Evolutionary conservation across 2,329 filamentous ascomycete species (phyloP).

Genomic region (Aureobasidium sp.): DNA sequence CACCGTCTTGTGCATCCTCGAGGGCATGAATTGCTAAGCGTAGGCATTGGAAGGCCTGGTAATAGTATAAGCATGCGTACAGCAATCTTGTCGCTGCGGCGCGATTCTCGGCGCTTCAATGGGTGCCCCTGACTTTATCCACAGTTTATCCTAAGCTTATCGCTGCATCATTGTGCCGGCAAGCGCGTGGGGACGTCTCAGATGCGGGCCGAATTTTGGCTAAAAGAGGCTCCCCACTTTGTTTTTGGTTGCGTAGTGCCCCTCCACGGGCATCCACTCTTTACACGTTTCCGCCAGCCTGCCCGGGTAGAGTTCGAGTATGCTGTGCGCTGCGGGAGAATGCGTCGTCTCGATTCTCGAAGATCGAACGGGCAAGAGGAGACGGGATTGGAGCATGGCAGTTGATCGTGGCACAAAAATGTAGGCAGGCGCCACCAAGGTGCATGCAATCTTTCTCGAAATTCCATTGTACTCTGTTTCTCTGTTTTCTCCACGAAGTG

Average conservation of each 20-base stretch:
- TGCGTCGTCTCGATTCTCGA: neutral
- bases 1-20: neutral
- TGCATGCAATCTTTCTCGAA: neutral
- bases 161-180: neutral
- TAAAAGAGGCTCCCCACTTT: slow-evolving; percentile 2
- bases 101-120: neutral
- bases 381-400: neutral
- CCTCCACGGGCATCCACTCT: slow-evolving; percentile 6
- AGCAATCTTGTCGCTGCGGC: neutral
- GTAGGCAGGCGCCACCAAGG: slow-evolving; percentile 9
- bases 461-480: neutral
- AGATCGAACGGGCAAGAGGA: neutral
- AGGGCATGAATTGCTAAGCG: neutral
- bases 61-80: neutral
- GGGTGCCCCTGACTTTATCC: slow-evolving; percentile 4
- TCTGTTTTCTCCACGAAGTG: neutral
- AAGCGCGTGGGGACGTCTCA: neutral
- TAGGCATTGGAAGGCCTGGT: neutral
- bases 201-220: slow-evolving; percentile 7
- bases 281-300: neutral
- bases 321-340: neutral
- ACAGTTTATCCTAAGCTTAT: slow-evolving; percentile 5
- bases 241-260: neutral
- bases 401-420: slow-evolving; percentile 4
- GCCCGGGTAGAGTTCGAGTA: neutral